Percentiles rank a stretch among this genome's conserved stretches.
Evolutionary conservation across 2,329 filamentous ascomycete species (phyloP).

Genomic region (Colletotrichum sp.): DNA sequence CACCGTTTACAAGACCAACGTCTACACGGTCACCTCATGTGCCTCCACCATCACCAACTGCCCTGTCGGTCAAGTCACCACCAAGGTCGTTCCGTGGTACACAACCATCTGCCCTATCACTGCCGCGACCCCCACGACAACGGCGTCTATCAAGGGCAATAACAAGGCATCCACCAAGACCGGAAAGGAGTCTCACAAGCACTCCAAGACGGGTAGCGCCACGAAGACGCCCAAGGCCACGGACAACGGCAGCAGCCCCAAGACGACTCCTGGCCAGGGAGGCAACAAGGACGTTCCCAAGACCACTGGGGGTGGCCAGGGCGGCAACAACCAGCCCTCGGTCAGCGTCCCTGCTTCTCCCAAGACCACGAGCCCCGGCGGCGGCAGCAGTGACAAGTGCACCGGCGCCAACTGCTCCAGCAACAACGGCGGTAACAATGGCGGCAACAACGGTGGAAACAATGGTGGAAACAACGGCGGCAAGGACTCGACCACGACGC

Average conservation of each 20-base stretch:
- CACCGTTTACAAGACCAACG: constrained; percentile 42
- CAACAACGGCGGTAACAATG: background rate
- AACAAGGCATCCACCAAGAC: background rate
- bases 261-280: background rate
- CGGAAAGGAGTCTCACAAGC: background rate
- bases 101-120: constrained; percentile 49
- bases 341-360: background rate
- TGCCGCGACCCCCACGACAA: background rate
- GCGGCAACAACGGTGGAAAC: background rate
- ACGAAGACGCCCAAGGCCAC: constrained; percentile 36
- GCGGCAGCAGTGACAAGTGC: background rate
- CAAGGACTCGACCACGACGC: background rate
- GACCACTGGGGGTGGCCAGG: background rate
- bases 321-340: background rate
- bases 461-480: background rate
- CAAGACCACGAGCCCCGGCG: background rate
- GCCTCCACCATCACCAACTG: constrained; percentile 46
- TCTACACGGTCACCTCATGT: constrained; percentile 63
- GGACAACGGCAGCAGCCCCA: background rate
- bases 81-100: constrained; percentile 35
- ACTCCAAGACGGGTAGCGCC: constrained; percentile 22
- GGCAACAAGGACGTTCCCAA: background rate
- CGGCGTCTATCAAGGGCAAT: background rate
- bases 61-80: constrained; percentile 41
- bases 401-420: background rate